Evolutionary conservation across 345 rosid species (phyloP), one percentile per base, ranked within the genome.

Genomic region (Dipteronia sinensis): DNA sequence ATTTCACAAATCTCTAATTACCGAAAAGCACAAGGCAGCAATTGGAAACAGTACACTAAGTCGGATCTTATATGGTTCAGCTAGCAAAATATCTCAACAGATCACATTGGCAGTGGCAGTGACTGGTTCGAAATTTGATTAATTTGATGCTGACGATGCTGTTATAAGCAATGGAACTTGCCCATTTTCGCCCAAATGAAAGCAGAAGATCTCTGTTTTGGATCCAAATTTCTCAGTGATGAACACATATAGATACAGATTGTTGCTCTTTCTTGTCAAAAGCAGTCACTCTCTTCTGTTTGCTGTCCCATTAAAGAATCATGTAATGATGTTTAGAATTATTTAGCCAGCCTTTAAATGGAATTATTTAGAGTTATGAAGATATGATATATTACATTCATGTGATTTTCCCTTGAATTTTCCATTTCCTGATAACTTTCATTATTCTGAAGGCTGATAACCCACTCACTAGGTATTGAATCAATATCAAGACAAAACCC

Each of bases 311-410:
- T 65, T 5, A 34, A 15, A 34, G 23, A 15, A 34, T 20, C 69
- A 17, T 66, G 69, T 34, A 66, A 13, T 66, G 6, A 38, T 31
- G 47, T 66, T 51, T 38, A 34, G 70, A 66, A 34, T 9, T 40
- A 38, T 40, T 19, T 66, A 19, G 47, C 25, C 11, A 65, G 69
- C 69, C 69, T 15, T 65, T 29, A 65, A 65, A 65, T 31, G 69
- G 31, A 65, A 65, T 16, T 31, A 16, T 31, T 65, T 31, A 5
- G n/a, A 16, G n/a, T 53, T 53, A 16, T 53, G 11, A 53, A 53
- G n/a, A 16, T 53, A 16, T 53, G 58, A 53, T 16, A 42, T 42
- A 53, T 53, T 17, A 53, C 7, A 16, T 53, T 53, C n/a, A 15
- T 4, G n/a, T 15, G 56, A 53, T 53, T 53, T 53, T 53, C 1